Base-by-base conservation (phyloP, 2,329 filamentous ascomycete genomes). In the Penicillium crustosum region DNA sequence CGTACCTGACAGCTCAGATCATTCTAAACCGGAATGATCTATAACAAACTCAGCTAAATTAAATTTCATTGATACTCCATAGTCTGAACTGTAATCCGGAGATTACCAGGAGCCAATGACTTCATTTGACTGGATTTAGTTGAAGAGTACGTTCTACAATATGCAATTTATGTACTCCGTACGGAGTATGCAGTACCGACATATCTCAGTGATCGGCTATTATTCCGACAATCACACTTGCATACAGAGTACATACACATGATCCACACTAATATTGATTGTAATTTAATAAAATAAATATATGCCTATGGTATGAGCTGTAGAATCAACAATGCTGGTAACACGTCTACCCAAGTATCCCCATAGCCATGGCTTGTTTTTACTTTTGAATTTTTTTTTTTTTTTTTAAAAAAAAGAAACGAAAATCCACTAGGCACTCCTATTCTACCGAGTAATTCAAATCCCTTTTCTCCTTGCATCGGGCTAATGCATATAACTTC, bases 11-110 rank as follows among this genome's bases (percentile, higher is more conserved):
- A 51, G 39, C 47, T 55, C 45, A 38, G 44, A 44, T 36, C 31
- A 15, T 38, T 36, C 6, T 23, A 17, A 23, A 27, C 31, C 8
- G 15, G 31, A 29, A 36, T 45, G 42, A 55, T 50, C 31, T 51
- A 51, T 55, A 55, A 6, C 19, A 44, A 55, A 52, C 29, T 44
- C 47, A 44, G 29, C 47, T 27, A 53, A 15, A 57, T 35, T 45
- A 35, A 41, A 29, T 47, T 10, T 17, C 13, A 21, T 41, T 41
- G 4, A 6, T 31, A 25, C 25, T 25, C 25, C 25, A 6, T 25
- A 23, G 39, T 45, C 12, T 5, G 29, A 31, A 53, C 29, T 25
- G 5, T 33, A 45, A 45, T 19, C 29, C 50, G 50, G 50, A 47
- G 50, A 53, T 53, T 53, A 45, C 5, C 1, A 51, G 49, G 38